Percentiles rank a stretch among this genome's conserved stretches.
These are phyloP conservation scores for Termitomyces bulborhizus DNA, from an alignment of 768 basidiomycete genomes.

Conservation along the genomic window DNA sequence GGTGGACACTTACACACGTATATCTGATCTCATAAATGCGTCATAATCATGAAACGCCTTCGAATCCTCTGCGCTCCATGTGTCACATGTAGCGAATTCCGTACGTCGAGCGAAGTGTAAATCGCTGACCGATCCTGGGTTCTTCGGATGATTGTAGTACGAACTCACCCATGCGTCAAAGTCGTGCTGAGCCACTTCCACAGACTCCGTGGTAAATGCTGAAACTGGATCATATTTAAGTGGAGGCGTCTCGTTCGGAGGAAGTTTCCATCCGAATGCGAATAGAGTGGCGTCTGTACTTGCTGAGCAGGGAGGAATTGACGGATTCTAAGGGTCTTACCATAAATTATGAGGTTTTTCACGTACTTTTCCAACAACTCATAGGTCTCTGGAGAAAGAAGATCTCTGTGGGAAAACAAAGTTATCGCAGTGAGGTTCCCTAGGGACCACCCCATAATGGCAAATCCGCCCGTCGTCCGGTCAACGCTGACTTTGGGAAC, in stretches of 20 bases:
- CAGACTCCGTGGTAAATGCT: neutral
- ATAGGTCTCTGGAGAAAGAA: constrained; percentile 18
- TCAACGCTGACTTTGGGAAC: constrained; percentile 21
- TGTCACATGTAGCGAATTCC: constrained; percentile 11
- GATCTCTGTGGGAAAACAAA: constrained; percentile 18
- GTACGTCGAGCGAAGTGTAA: constrained; percentile 18
- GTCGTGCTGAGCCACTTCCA: constrained; percentile 13
- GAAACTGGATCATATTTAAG: constrained; percentile 8
- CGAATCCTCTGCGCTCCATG: constrained; percentile 17
- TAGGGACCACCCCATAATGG: constrained; percentile 32
- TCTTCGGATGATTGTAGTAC: constrained; percentile 21
- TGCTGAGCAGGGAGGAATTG: neutral
- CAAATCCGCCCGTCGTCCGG: constrained; percentile 25
- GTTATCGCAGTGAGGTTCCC: constrained; percentile 23
- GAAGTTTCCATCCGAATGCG: constrained; percentile 22
- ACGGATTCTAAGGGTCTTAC: constrained; percentile 12
- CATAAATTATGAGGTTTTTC: constrained; percentile 24
- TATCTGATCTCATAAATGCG: constrained; percentile 15
- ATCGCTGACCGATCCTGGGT: constrained; percentile 12
- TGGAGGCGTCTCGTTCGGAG: constrained; percentile 10
- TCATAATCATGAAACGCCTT: constrained; percentile 11
- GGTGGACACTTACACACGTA: constrained; percentile 14
- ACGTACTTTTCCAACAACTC: constrained; percentile 23
- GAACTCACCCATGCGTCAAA: constrained; percentile 24
- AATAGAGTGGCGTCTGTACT: constrained; percentile 25